phyloP scores from a whole-genome alignment of 2,329 filamentous ascomycete genomes.

The Pezicula radicicola region DNA sequence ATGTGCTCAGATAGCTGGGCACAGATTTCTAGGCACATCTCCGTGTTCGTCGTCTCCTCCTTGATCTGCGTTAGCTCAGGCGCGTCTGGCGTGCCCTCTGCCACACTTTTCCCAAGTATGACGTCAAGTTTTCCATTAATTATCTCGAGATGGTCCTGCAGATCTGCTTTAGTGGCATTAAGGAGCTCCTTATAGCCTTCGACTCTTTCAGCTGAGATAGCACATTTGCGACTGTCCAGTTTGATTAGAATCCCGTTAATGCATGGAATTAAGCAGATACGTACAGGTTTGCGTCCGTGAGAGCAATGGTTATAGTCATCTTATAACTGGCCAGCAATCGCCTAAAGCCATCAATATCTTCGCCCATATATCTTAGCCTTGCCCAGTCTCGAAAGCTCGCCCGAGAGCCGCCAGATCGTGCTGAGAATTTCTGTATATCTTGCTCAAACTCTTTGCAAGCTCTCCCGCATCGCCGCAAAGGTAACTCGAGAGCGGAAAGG shows the following conservation, averaged over 20 bases:
- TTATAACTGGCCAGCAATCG: slow-evolving; percentile 38
- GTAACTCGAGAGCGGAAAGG: slow-evolving; percentile 31
- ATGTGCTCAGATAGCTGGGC: slow-evolving; percentile 29
- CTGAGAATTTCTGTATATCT: slow-evolving; percentile 32
- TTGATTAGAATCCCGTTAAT: slow-evolving; percentile 10
- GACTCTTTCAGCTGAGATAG: slow-evolving; percentile 28
- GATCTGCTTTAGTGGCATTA: slow-evolving; percentile 28
- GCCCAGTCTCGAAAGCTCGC: slow-evolving; percentile 44
- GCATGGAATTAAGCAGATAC: slow-evolving; percentile 15
- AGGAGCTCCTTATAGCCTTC: slow-evolving; percentile 32
- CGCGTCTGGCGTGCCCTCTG: slow-evolving; percentile 22
- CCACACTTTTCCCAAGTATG: slow-evolving; percentile 13
- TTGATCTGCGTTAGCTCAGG: slow-evolving; percentile 23
- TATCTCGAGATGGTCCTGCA: slow-evolving; percentile 30
- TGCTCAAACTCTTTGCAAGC: slow-evolving; percentile 39
- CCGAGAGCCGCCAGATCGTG: slow-evolving; percentile 29
- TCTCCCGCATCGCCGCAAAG: slow-evolving; percentile 37
- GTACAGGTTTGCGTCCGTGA: slow-evolving; percentile 38
- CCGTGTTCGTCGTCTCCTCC: slow-evolving; percentile 32
- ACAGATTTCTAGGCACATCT: slow-evolving; percentile 33
- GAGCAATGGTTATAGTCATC: slow-evolving; percentile 37
- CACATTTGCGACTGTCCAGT: slow-evolving; percentile 28
- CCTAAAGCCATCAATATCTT: slow-evolving; percentile 39
- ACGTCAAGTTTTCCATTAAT: slow-evolving; percentile 27
- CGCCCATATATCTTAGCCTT: slow-evolving; percentile 39